phyloP scores from a whole-genome alignment of 2,329 filamentous ascomycete species.

The Alternaria ethzedia region DNA sequence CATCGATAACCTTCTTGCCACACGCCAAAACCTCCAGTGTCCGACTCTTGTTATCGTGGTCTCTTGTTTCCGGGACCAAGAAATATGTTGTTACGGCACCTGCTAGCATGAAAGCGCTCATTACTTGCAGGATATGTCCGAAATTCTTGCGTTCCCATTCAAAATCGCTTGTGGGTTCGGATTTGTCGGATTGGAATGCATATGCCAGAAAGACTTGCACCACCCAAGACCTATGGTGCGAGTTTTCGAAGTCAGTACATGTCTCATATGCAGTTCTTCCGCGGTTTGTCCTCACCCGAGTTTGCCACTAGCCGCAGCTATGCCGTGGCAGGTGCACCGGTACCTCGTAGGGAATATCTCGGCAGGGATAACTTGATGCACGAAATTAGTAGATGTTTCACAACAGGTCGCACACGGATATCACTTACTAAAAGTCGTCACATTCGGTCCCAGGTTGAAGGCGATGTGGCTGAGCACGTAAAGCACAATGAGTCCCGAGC shows the following conservation, averaged over 20 bases:
- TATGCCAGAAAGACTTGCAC: conserved; percentile 50
- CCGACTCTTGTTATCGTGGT: conserved; percentile 40
- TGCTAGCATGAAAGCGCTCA: conserved; percentile 45
- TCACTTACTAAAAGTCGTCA: conserved; percentile 39
- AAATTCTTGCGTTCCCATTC: conserved; percentile 37
- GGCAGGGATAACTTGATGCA: conserved; percentile 53
- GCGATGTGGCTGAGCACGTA: conserved; percentile 44
- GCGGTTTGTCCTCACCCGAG: conserved; percentile 46
- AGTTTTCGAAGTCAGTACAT: neutral
- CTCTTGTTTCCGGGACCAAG: conserved; percentile 41
- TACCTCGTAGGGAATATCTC: conserved; percentile 64
- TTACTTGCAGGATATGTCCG: conserved; percentile 40
- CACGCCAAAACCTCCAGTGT: conserved; percentile 41
- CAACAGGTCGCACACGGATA: neutral
- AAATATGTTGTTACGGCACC: conserved; percentile 42
- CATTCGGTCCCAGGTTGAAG: conserved; percentile 47
- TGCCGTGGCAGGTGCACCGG: conserved; percentile 60
- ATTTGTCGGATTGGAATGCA: conserved; percentile 29
- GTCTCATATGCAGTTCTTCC: neutral
- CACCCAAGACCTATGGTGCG: conserved; percentile 45
- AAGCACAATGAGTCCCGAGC: conserved; percentile 37
- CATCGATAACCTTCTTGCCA: conserved; percentile 40
- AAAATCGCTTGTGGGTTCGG: conserved; percentile 7
- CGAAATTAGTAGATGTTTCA: neutral
- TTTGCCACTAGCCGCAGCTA: conserved; percentile 61